A percentile compares a stretch with the other conserved stretches of the same genome.
These are phyloP conservation scores for Penicillium freii DNA, from an alignment of 2,329 filamentous ascomycete genomes.

Conservation along the genomic window DNA sequence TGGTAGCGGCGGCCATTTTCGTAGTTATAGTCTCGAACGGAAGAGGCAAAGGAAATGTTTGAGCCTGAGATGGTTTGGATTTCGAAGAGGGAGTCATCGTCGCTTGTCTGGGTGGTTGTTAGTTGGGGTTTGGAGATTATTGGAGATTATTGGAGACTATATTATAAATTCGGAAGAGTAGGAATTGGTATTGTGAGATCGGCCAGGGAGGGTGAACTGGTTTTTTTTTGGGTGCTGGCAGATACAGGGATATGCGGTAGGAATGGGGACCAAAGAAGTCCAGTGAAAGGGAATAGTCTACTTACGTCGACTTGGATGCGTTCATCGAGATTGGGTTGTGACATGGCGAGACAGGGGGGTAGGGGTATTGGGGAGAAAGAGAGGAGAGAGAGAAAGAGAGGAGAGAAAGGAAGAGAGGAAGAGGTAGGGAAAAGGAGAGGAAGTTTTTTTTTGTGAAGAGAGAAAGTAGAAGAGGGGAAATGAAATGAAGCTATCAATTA, in stretches of 20 bases:
- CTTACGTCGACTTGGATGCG: conserved; percentile 38
- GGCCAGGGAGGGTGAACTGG: background rate
- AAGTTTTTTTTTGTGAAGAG: background rate
- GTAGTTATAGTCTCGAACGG: conserved; percentile 37
- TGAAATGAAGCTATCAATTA: conserved; percentile 7
- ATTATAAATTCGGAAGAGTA: background rate
- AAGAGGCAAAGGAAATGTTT: conserved; percentile 42
- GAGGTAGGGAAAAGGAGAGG: background rate
- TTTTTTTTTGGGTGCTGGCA: background rate
- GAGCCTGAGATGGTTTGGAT: conserved; percentile 39
- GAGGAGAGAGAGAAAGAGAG: background rate
- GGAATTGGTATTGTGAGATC: background rate
- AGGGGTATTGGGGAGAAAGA: background rate
- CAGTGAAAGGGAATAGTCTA: background rate
- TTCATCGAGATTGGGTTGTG: conserved; percentile 31
- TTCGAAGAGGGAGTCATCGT: conserved; percentile 36
- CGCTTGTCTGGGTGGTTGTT: conserved; percentile 29
- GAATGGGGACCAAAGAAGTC: background rate
- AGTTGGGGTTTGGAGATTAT: conserved; percentile 1
- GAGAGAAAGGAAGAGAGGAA: background rate
- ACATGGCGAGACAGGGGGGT: conserved; percentile 21
- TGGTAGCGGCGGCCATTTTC: conserved; percentile 47
- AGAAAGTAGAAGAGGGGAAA: conserved; percentile 1
- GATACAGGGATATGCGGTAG: background rate
- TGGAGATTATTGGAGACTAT: background rate